These are phyloP conservation scores for Biscutella laevigata DNA, from an alignment of 441 rosid species.

Conservation along the genomic window DNA sequence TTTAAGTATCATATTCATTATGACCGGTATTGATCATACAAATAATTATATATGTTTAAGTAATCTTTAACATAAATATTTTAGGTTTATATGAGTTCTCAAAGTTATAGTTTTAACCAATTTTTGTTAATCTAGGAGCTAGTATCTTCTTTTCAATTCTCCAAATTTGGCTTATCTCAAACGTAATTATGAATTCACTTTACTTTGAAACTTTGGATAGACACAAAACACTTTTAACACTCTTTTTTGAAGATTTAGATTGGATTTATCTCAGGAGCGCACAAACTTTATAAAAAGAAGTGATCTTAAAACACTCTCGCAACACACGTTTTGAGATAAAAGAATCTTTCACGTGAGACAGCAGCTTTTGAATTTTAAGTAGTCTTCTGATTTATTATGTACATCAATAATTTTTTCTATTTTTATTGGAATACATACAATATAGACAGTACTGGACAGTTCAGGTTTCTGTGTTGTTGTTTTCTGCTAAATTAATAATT, in stretches of 20 bases:
- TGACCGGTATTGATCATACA: no score
- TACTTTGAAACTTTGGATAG: no score
- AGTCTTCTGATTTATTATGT: not conserved
- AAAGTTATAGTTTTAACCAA: no score
- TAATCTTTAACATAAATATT: no score
- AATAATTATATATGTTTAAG: no score
- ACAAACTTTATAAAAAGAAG: not conserved
- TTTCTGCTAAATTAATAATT: not conserved
- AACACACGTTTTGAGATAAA: not conserved
- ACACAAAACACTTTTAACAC: no score
- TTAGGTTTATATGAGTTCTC: no score
- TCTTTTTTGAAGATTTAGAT: not conserved
- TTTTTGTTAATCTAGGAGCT: no score
- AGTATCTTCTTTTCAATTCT: no score
- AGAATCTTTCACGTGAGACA: conserved; percentile 23
- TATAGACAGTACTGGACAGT: not conserved
- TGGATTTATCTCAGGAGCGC: not conserved
- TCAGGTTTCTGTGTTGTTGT: not conserved
- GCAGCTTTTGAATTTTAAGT: conserved; percentile 24
- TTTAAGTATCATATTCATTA: no score
- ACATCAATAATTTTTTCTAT: not conserved
- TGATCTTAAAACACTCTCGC: not conserved
- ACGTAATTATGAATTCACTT: no score
- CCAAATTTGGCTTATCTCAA: no score
- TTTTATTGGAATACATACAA: not conserved